Percentiles rank a stretch among this genome's conserved stretches.
These are phyloP conservation scores for Raddia guianensis DNA, from an alignment of 176 grass and related monocot species.

Conservation along the genomic window DNA sequence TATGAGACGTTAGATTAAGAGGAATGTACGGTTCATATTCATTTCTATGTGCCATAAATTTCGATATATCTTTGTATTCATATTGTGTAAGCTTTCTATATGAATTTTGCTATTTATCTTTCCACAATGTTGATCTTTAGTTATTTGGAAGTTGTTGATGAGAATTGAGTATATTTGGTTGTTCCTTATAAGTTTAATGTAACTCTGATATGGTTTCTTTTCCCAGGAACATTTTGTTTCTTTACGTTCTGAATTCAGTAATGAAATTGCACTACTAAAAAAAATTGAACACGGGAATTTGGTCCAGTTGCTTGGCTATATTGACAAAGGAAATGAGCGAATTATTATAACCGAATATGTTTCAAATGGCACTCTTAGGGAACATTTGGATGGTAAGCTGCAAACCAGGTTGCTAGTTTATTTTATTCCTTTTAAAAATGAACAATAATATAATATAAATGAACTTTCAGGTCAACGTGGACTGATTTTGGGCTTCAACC, in stretches of 20 bases:
- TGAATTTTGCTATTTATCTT: neutral
- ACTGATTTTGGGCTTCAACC: constrained; percentile 66
- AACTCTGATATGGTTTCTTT: constrained; percentile 44
- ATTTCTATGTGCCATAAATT: no score
- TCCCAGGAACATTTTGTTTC: constrained; percentile 76
- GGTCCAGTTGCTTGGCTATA: constrained; percentile 89
- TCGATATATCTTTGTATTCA: constrained; percentile 5
- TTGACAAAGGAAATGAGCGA: constrained; percentile 66
- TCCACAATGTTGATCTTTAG: neutral
- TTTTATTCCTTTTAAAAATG: constrained; percentile 22
- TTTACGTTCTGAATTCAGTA: constrained; percentile 80
- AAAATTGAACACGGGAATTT: constrained; percentile 91
- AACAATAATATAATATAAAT: constrained; percentile 27
- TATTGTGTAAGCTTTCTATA: constrained; percentile 7
- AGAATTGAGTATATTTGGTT: neutral
- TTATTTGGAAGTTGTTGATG: neutral
- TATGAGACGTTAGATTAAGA: no score
- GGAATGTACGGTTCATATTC: no score
- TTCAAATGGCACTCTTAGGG: constrained; percentile 89
- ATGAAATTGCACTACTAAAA: constrained; percentile 86
- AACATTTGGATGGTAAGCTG: constrained; percentile 95
- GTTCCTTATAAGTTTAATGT: neutral
- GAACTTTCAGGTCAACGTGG: constrained; percentile 75
- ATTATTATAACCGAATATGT: constrained; percentile 88
- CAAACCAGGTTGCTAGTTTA: constrained; percentile 41